Evolutionary conservation across 768 basidiomycete genomes (phyloP), one percentile per base, ranked within the genome.

Genomic region (Termitomyces sp.): DNA sequence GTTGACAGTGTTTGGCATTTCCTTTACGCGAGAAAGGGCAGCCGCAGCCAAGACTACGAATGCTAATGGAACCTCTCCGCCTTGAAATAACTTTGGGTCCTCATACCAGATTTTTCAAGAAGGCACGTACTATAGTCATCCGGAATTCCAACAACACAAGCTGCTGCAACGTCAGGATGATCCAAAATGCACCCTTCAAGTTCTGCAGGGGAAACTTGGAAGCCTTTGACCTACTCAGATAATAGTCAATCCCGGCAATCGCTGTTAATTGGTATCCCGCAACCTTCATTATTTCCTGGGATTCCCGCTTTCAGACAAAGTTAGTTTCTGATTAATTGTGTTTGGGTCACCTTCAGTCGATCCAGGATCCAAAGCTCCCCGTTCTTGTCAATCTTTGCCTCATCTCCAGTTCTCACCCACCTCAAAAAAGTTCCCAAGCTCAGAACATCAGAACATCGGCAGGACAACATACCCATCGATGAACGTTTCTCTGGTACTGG

Each of bases 201-300:
- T 60, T 88, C 87, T 3, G 88, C 86, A 2, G 87, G 88, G 1
- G 88, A 85, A 1, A 90, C 87, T 65, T 90, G 87, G 66, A 85
- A 86, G 2, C 88, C 88, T 64, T 72, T 78, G 44, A 86, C 83
- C 72, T 87, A 75, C 33, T 78, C 68, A 16, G 74, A 72, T 68
- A 74, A 70, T 72, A 40, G 48, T 46, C 16, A 22, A 22, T 14
- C 52, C 1, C 13, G 22, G 8, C 35, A 41, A 26, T 32, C 11
- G n/a, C 18, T 41, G 61, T 79, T 78, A 8, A 8, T 18, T 7
- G 4, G 32, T 8, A 33, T 5, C 2, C 20, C 1, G 16, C 56
- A 16, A 72, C 73, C 65, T 79, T 78, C 75, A 79, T 75, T 47
- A 79, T 77, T 69, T 79, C 78, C 74, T 78, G 41, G 26, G n/a